Percentiles rank a stretch among this genome's conserved stretches.
Conservation (phyloP, 176 grass and related monocot genomes). For the Rhipidocladum racemiflorum region DNA sequence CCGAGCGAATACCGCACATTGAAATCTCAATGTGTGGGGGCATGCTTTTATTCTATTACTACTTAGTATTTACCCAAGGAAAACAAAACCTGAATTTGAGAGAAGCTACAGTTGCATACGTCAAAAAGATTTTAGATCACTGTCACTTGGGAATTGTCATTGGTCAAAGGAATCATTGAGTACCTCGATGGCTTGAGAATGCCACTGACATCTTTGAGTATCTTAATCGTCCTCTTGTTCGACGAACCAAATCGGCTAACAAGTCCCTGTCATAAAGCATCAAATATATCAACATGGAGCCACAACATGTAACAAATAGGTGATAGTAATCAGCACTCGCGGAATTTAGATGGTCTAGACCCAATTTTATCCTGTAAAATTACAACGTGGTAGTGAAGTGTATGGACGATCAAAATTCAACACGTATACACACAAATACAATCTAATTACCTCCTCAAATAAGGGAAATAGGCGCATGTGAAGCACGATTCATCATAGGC, state of each 20-base stretch:
- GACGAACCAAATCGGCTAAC: conserved; percentile 53
- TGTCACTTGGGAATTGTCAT: too few species aligned
- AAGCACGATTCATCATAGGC: neutral
- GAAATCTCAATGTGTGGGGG: too few species aligned
- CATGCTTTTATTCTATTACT: too few species aligned
- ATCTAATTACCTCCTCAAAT: neutral
- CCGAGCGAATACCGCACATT: too few species aligned
- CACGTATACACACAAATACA: neutral
- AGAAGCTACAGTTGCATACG: neutral
- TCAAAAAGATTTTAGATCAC: too few species aligned
- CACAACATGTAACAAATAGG: neutral
- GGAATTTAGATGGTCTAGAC: neutral
- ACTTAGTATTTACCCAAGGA: too few species aligned
- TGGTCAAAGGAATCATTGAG: neutral
- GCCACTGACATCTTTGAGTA: conserved; percentile 64
- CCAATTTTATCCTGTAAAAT: neutral
- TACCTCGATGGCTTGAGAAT: conserved; percentile 83
- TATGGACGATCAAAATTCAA: neutral
- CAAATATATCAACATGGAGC: neutral
- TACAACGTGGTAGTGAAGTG: neutral
- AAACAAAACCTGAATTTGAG: neutral
- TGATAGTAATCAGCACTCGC: neutral
- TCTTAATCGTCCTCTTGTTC: conserved; percentile 61
- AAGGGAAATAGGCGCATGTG: neutral
- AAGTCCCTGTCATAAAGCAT: conserved; percentile 44